Percentiles rank a stretch among this genome's conserved stretches.
Conservation (phyloP, 208 protist genomes). For the Crithidia thermophila region DNA sequence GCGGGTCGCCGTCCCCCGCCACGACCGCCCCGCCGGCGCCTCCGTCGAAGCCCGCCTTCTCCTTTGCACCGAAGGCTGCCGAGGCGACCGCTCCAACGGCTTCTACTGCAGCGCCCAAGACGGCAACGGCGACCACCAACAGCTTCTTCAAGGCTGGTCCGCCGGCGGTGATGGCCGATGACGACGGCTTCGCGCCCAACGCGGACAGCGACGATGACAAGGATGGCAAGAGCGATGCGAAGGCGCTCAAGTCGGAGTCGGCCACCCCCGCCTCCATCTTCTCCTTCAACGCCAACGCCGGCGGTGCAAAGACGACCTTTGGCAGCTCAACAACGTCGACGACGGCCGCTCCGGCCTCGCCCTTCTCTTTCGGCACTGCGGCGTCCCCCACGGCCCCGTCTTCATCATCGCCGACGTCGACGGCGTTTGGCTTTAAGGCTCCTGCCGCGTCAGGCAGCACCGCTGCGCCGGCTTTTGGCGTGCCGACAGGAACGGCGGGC, state of each 20-base stretch:
- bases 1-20: not conserved
- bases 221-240: constrained; percentile 24
- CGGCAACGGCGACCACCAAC: constrained; percentile 10
- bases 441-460: no score
- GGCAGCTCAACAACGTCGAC: not conserved
- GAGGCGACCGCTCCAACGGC: not conserved
- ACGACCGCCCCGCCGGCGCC: not conserved
- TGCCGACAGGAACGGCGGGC: no score
- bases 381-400: not conserved
- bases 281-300: constrained; percentile 13
- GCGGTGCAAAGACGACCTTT: not conserved
- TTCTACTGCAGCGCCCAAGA: constrained; percentile 5
- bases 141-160: constrained; percentile 63
- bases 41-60: constrained; percentile 20
- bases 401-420: not conserved
- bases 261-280: constrained; percentile 20
- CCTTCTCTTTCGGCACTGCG: constrained; percentile 23
- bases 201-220: constrained; percentile 50
- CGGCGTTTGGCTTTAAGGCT: not conserved
- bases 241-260: constrained; percentile 4
- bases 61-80: constrained; percentile 15
- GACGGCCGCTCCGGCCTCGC: not conserved
- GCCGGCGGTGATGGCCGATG: constrained; percentile 53
- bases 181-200: constrained; percentile 72
- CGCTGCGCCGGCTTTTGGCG: no score